phyloP scores from a whole-genome alignment of 192 early-diverging fungal species.

The Backusella parvicylindrica region DNA sequence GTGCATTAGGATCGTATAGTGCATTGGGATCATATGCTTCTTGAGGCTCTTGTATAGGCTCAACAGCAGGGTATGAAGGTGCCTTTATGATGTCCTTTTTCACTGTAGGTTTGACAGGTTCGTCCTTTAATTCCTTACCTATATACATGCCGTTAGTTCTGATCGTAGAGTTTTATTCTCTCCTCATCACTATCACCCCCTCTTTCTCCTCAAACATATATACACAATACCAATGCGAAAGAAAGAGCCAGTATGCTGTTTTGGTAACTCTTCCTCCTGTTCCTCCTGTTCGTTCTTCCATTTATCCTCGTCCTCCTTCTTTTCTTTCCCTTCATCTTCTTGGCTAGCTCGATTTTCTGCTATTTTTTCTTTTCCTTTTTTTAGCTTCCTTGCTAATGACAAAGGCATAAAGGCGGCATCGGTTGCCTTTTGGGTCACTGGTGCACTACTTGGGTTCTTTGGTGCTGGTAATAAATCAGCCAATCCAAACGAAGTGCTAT shows the following conservation, averaged over 20 bases:
- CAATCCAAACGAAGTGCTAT: neutral
- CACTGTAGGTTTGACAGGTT: neutral
- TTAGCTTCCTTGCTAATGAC: conserved; percentile 13
- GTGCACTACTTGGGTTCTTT: conserved; percentile 1
- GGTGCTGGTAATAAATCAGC: conserved; percentile 21
- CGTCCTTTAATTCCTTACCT: conserved; percentile 5
- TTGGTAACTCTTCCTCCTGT: conserved; percentile 15
- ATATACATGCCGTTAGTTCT: neutral
- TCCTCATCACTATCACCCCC: neutral
- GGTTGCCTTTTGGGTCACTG: conserved; percentile 8
- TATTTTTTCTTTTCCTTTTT: conserved; percentile 7
- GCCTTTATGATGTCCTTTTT: neutral
- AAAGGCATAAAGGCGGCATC: conserved; percentile 16
- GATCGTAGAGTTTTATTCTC: neutral
- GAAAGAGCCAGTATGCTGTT: conserved; percentile 21
- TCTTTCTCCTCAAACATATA: neutral
- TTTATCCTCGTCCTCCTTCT: neutral
- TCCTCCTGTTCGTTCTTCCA: neutral
- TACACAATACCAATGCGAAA: conserved; percentile 24
- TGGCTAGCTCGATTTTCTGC: neutral
- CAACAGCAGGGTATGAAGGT: neutral
- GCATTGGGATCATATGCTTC: conserved; percentile 2
- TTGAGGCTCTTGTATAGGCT: neutral
- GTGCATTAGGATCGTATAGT: conserved; percentile 28
- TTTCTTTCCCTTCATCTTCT: neutral